phyloP scores from a whole-genome alignment of 2,329 filamentous ascomycete species.

The Clarireedia paspali region DNA sequence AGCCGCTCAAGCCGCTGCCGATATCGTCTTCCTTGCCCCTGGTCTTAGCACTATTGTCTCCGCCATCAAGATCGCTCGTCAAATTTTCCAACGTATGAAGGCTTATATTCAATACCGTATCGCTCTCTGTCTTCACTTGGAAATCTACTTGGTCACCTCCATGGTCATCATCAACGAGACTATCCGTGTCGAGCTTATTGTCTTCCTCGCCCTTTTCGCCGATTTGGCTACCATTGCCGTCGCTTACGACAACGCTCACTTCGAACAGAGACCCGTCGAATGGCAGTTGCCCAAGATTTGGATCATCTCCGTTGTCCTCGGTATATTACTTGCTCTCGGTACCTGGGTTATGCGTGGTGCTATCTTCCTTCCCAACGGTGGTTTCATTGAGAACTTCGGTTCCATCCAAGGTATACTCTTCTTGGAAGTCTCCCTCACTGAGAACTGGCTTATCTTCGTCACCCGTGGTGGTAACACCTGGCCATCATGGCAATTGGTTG shows the following conservation, averaged over 20 bases:
- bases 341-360: conserved; percentile 70
- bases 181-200: conserved; percentile 62
- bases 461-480: conserved; percentile 65
- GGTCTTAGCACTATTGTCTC: conserved; percentile 90
- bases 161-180: conserved; percentile 79
- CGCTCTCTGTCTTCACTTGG: conserved; percentile 80
- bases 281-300: conserved; percentile 79
- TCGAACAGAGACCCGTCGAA: conserved; percentile 66
- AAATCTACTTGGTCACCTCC: conserved; percentile 70
- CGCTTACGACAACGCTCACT: conserved; percentile 73
- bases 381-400: conserved; percentile 68
- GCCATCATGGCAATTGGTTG: conserved; percentile 67
- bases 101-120: conserved; percentile 95
- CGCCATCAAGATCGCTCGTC: conserved; percentile 84
- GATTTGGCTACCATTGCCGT: conserved; percentile 74
- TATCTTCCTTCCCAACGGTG: conserved; percentile 60
- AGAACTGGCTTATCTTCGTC: conserved; percentile 76
- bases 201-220: conserved; percentile 73
- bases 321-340: conserved; percentile 57
- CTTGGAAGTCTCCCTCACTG: conserved; percentile 63
- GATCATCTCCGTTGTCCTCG: conserved; percentile 65
- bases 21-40: conserved; percentile 89
- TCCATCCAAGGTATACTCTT: conserved; percentile 69
- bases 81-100: conserved; percentile 97
- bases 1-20: conserved; percentile 81